Evolutionary conservation across 345 rosid species (phyloP).

Genomic region (Lepidium africanum): DNA sequence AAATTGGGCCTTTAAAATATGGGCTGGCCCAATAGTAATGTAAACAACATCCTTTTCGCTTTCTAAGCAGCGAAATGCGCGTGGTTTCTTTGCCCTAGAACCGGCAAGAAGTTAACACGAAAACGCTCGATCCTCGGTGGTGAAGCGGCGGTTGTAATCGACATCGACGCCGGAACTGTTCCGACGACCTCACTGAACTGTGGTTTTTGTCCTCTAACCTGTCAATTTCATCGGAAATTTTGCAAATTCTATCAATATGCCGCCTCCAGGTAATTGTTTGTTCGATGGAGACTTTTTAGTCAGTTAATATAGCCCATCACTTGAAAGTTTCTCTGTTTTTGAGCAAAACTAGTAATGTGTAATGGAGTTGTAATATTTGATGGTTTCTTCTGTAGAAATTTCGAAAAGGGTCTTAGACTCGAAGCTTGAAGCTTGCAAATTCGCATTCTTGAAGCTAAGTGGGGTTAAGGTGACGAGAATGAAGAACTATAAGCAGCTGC

Average conservation of each 20-base stretch:
- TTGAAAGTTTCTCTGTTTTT: not conserved
- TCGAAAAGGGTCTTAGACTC: constrained; percentile 31
- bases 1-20: not conserved
- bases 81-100: constrained; percentile 38
- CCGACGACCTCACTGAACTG: not conserved
- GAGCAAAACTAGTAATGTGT: not conserved
- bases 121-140: constrained; percentile 28
- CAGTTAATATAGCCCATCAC: not conserved
- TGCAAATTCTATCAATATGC: constrained; percentile 1
- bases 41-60: constrained; percentile 29
- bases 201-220: not conserved
- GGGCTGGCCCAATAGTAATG: not conserved
- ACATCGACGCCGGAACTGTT: constrained; percentile 19
- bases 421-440: constrained; percentile 36
- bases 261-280: constrained; percentile 24
- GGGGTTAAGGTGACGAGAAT: constrained; percentile 30
- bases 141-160: constrained; percentile 22
- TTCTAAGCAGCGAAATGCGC: constrained; percentile 31
- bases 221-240: not conserved
- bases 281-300: not conserved
- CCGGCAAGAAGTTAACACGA: constrained; percentile 36
- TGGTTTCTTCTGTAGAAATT: constrained; percentile 20
- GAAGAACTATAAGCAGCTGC: constrained; percentile 33
- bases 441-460: constrained; percentile 30
- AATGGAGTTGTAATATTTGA: not conserved